Evolutionary conservation across 352 stramenopile genomes (phyloP).

Genomic region (Pythium vanterpoolii): DNA sequence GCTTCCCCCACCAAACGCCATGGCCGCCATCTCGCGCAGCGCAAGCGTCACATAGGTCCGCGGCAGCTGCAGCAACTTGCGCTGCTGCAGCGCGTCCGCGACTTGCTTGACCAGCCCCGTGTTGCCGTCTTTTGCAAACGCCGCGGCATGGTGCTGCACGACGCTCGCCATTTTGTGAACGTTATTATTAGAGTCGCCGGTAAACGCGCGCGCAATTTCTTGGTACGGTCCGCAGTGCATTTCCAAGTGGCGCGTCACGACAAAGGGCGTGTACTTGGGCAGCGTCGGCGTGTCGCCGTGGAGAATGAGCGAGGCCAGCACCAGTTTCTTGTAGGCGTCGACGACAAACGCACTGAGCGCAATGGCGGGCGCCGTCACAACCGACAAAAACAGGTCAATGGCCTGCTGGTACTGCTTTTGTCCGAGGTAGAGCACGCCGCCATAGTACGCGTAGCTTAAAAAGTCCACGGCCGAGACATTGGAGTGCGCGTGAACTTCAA

Average conservation of each 20-base stretch:
- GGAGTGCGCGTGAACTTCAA: constrained; percentile 65
- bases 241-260: constrained; percentile 69
- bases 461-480: constrained; percentile 60
- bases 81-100: constrained; percentile 58
- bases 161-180: constrained; percentile 30
- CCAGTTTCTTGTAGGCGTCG: constrained; percentile 81
- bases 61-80: constrained; percentile 72
- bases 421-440: constrained; percentile 64
- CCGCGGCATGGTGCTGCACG: constrained; percentile 36
- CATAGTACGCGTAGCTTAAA: constrained; percentile 83
- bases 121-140: constrained; percentile 63
- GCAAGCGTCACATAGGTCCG: constrained; percentile 78
- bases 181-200: constrained; percentile 36
- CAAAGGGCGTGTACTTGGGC: constrained; percentile 79
- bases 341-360: constrained; percentile 77
- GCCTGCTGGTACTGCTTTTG: constrained; percentile 77
- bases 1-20: constrained; percentile 10
- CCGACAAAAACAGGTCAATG: constrained; percentile 67
- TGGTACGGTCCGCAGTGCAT: constrained; percentile 59
- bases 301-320: constrained; percentile 64
- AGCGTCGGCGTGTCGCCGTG: constrained; percentile 48
- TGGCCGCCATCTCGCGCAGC: constrained; percentile 53
- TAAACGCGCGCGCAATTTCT: constrained; percentile 57
- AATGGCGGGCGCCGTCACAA: constrained; percentile 66
- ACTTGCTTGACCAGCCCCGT: constrained; percentile 80